Evolutionary conservation across 306 rosid genomes (phyloP), one percentile per base, ranked within the genome.

Genomic region (Prunus padus): DNA sequence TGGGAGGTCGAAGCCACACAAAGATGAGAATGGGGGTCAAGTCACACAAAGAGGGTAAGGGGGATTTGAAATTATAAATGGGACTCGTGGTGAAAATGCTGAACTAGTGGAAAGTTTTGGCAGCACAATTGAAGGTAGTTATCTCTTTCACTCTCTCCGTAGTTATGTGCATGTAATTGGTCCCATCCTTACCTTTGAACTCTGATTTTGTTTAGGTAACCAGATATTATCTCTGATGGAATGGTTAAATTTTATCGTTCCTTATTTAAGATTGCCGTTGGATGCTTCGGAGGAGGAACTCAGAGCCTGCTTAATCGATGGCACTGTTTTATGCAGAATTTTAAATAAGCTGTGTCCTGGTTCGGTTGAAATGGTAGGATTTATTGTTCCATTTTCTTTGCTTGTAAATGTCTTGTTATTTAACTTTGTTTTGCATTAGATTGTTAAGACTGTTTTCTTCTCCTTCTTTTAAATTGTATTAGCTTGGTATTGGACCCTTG

Each of bases 211-310:
- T 83, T 69, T 84, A 94, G 98, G 88, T 61, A 62, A 68, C 83
- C 87, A 52, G 77, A 83, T 76, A 62, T 71, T 70, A 40, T 77
- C 91, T 61, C 67, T 95, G 77, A 84, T 95, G 86, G 87, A 87
- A 74, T 92, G 99, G 98, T 84, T 96, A 71, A 87, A 92, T 87
- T 77, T 57, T 26, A 81, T 87, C 82, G 87, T 95, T 79, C 98
- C 98, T 51, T 80, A 87, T 76, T 60, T 89, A 62, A 86, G 86
- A 81, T 76, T 95, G 74, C 91, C 97, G 26, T 65, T 69, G 78
- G 97, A 87, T 70, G 87, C 90, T 81, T 86, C 98, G 9, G 90
- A 79, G 82, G 96, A 90, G 80, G 97, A 95, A 61, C 67, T 95
- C 69, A 89, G 97, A 79, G 80, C 45, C 28, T 87, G 86, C 81